Evolutionary conservation across 257 asterid species (phyloP).

Genomic region (Capsicum rhomboideum): DNA sequence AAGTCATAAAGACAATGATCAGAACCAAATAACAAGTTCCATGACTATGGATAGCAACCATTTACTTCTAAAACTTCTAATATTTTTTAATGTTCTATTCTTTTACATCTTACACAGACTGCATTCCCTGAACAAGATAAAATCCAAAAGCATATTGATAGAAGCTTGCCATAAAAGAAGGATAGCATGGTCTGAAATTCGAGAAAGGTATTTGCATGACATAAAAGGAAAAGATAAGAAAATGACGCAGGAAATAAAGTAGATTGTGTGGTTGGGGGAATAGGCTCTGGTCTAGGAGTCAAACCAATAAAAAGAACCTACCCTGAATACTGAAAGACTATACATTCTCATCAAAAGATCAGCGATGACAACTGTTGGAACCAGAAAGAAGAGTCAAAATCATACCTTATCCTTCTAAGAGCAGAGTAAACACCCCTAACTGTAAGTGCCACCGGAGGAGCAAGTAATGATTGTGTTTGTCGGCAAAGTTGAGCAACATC

Average conservation of each 20-base stretch:
- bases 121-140: neutral
- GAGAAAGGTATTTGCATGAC: neutral
- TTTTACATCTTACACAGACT: neutral
- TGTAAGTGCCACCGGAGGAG: slow-evolving; percentile 71
- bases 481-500: slow-evolving; percentile 97
- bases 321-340: neutral
- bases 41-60: neutral
- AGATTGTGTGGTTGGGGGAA: neutral
- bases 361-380: neutral
- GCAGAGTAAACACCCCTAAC: slow-evolving; percentile 61
- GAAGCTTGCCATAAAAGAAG: neutral
- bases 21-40: neutral
- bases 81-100: neutral
- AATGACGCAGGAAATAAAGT: neutral
- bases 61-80: neutral
- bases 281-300: neutral
- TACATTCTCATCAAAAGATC: slow-evolving; percentile 1
- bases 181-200: neutral
- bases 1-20: neutral
- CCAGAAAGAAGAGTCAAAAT: slow-evolving; percentile 6
- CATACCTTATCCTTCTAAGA: slow-evolving; percentile 73
- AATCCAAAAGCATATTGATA: neutral
- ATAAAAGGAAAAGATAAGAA: neutral
- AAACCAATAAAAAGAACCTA: neutral
- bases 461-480: slow-evolving; percentile 74